phyloP scores from a whole-genome alignment of 768 basidiomycete genomes.

The Galerina marginata region DNA sequence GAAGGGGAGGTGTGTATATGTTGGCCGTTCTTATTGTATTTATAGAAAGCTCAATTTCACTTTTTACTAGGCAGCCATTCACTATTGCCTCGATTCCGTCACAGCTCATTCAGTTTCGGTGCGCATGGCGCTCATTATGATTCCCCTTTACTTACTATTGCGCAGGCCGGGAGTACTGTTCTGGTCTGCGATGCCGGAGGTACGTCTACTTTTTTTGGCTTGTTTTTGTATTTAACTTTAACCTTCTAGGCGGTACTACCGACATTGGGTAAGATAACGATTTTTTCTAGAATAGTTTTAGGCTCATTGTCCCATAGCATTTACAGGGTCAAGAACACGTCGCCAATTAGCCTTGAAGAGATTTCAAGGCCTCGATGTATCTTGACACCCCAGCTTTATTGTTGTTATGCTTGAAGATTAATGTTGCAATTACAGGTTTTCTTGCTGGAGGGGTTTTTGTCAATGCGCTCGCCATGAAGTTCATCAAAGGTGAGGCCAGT shows the following conservation, averaged over 20 bases:
- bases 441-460: slow-evolving; percentile 23
- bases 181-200: slow-evolving; percentile 39
- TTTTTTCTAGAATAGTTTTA: neutral
- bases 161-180: slow-evolving; percentile 23
- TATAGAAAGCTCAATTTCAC: neutral
- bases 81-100: slow-evolving; percentile 16
- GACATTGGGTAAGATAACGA: slow-evolving; percentile 18
- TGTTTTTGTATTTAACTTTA: neutral
- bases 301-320: neutral
- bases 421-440: slow-evolving; percentile 1
- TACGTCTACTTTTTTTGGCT: neutral
- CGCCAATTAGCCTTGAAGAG: slow-evolving; percentile 16
- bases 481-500: slow-evolving; percentile 8
- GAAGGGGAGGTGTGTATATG: slow-evolving; percentile 24
- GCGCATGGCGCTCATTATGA: neutral
- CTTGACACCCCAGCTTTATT: neutral
- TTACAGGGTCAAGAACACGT: slow-evolving; percentile 10
- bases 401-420: neutral
- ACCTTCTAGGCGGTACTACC: slow-evolving; percentile 19
- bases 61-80: slow-evolving; percentile 21
- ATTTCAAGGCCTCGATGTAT: slow-evolving; percentile 14
- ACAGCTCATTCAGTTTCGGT: neutral
- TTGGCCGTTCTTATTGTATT: no score
- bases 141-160: neutral
- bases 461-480: slow-evolving; percentile 11